phyloP scores from a whole-genome alignment of 176 grass and related monocot species.

The Rhipidocladum racemiflorum region DNA sequence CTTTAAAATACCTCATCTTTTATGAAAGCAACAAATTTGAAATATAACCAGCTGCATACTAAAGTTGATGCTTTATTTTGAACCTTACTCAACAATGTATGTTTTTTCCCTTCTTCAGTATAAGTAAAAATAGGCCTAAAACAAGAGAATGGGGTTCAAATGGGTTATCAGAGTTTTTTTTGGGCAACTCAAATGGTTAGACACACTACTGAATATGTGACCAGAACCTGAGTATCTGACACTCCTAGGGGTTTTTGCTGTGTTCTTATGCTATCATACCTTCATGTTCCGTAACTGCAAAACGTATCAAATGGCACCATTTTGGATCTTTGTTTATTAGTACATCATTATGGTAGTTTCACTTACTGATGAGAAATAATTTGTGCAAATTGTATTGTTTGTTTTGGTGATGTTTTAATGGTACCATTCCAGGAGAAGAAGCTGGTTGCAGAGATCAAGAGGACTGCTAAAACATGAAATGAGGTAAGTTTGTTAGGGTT shows the following conservation, averaged over 20 bases:
- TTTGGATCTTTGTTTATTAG: neutral
- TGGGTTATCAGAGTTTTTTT: neutral
- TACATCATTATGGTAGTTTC: slow-evolving; percentile 3
- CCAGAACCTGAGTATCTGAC: neutral
- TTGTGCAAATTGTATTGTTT: slow-evolving; percentile 23
- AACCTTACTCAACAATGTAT: neutral
- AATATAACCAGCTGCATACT: neutral
- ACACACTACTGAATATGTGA: neutral
- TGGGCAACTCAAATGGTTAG: neutral
- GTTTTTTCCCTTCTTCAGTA: neutral
- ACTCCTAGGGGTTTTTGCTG: neutral
- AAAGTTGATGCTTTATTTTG: slow-evolving; percentile 1
- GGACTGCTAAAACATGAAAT: slow-evolving; percentile 95
- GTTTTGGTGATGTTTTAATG: slow-evolving; percentile 21
- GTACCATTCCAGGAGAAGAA: slow-evolving; percentile 84
- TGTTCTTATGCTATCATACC: neutral
- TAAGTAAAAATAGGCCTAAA: neutral
- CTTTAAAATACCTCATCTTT: neutral
- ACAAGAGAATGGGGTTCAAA: neutral
- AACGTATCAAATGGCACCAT: neutral
- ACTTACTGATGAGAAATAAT: neutral
- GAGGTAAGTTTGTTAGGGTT: slow-evolving; percentile 55
- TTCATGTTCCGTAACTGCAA: neutral
- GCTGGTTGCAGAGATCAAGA: slow-evolving; percentile 95
- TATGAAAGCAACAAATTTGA: neutral